Conservation (phyloP, 1,284 basidiomycete genomes). For the Pascua sp. region DNA sequence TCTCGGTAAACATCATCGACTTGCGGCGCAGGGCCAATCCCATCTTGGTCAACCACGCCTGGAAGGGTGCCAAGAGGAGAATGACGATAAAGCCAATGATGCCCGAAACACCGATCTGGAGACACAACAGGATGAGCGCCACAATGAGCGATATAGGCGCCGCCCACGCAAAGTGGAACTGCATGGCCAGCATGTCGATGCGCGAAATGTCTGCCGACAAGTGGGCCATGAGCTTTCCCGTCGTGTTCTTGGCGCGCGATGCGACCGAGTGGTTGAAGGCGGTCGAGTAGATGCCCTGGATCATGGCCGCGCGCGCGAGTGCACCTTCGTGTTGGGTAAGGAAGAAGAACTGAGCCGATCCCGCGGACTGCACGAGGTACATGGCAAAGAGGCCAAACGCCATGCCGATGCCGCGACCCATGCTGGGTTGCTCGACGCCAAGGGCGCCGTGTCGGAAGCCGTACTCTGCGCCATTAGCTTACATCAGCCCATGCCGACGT, state of each 20-base stretch:
- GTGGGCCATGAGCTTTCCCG: conserved; percentile 67
- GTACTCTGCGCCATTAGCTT: not conserved
- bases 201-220: conserved; percentile 57
- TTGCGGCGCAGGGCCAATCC: conserved; percentile 52
- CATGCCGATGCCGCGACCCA: conserved; percentile 1
- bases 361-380: not conserved
- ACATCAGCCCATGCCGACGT: not conserved
- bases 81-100: conserved; percentile 70
- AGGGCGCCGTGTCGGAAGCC: not conserved
- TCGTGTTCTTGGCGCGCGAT: conserved; percentile 68
- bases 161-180: conserved; percentile 60
- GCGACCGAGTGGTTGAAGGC: conserved; percentile 70
- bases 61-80: conserved; percentile 61
- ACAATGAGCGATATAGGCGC: conserved; percentile 56
- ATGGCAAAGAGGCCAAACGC: not conserved
- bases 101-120: conserved; percentile 64
- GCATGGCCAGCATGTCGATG: conserved; percentile 51
- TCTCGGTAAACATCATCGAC: conserved; percentile 66
- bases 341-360: not conserved
- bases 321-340: not conserved
- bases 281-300: conserved; percentile 74
- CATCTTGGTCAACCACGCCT: conserved; percentile 61
- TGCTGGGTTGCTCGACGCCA: not conserved
- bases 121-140: conserved; percentile 24
- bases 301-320: conserved; percentile 58